Percentiles rank a stretch among this genome's conserved stretches.
Evolutionary conservation across 2,329 filamentous ascomycete genomes (phyloP).

Genomic region (Aspergillus luchuensis): DNA sequence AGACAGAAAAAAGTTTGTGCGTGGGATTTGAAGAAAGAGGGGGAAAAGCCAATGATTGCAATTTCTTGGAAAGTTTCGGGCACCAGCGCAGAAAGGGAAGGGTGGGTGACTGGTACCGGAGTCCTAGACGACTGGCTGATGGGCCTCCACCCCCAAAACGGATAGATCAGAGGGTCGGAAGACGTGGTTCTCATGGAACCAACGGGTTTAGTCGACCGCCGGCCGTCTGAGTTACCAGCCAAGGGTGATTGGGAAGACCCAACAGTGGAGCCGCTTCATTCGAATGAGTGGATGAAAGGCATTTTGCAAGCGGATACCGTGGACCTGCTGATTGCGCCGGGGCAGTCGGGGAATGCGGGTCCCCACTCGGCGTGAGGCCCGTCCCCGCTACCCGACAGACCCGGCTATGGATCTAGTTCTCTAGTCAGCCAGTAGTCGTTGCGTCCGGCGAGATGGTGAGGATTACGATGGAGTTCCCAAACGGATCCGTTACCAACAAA

Average conservation of each 20-base stretch:
- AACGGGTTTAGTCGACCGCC: constrained; percentile 8
- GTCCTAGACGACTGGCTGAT: constrained; percentile 2
- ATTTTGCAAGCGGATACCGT: constrained; percentile 8
- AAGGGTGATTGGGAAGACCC: constrained; percentile 2
- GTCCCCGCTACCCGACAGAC: constrained; percentile 24
- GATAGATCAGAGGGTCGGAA: constrained; percentile 1
- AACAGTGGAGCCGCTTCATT: not conserved
- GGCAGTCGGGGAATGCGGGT: constrained; percentile 29
- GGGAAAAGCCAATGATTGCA: not conserved
- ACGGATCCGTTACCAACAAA: constrained; percentile 4
- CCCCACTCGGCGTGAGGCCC: constrained; percentile 26
- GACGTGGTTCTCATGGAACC: not conserved
- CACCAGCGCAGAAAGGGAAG: constrained; percentile 18
- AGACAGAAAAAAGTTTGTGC: not conserved
- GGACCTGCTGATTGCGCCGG: constrained; percentile 19
- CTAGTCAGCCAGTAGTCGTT: constrained; percentile 8
- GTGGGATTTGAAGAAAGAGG: not conserved
- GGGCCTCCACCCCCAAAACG: constrained; percentile 10
- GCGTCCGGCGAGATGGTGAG: not conserved
- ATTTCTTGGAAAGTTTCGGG: constrained; percentile 16
- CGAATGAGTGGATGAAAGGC: not conserved
- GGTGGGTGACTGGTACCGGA: constrained; percentile 9
- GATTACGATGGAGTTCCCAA: not conserved
- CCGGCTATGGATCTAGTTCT: constrained; percentile 11
- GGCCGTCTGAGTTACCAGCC: constrained; percentile 2